Evolutionary conservation across 1,284 basidiomycete genomes (phyloP).

Genomic region (Apiotrichum sp.): DNA sequence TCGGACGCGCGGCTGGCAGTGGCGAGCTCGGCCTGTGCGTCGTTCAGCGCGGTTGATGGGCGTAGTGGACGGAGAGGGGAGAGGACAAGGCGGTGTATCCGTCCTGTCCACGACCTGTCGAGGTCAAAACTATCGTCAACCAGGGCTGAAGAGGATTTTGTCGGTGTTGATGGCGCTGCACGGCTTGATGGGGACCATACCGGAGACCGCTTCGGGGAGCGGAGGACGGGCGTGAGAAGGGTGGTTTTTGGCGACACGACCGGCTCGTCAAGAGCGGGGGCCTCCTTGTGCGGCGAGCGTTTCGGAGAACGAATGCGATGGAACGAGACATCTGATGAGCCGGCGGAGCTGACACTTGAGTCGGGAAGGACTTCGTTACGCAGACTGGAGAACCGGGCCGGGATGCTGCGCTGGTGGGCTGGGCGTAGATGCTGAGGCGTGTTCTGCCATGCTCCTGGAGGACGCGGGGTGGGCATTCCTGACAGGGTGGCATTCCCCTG

Average conservation of each 20-base stretch:
- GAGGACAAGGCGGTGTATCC: slow-evolving; percentile 3
- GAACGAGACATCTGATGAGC: slow-evolving; percentile 17
- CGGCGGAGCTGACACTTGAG: slow-evolving; percentile 8
- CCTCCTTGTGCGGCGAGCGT: neutral
- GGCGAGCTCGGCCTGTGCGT: slow-evolving; percentile 10
- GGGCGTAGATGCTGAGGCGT: neutral
- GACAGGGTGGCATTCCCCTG: neutral
- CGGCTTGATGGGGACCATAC: neutral
- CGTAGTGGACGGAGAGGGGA: neutral
- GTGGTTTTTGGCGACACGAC: neutral
- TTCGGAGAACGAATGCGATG: slow-evolving; percentile 21
- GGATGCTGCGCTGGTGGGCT: neutral
- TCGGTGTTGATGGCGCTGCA: neutral
- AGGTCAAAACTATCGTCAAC: slow-evolving; percentile 2
- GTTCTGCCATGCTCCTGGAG: slow-evolving; percentile 26
- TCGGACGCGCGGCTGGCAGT: slow-evolving; percentile 5
- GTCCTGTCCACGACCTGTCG: slow-evolving; percentile 10
- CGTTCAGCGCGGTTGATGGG: neutral
- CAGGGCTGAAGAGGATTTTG: neutral
- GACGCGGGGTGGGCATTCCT: slow-evolving; percentile 20
- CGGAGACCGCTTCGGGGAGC: slow-evolving; percentile 9
- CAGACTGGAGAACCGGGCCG: slow-evolving; percentile 5
- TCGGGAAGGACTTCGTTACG: slow-evolving; percentile 18
- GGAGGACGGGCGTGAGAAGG: slow-evolving; percentile 6
- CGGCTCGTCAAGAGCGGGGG: neutral